Base-by-base conservation (phyloP, 164 flowering plant genomes). In the Saururus chinensis region DNA sequence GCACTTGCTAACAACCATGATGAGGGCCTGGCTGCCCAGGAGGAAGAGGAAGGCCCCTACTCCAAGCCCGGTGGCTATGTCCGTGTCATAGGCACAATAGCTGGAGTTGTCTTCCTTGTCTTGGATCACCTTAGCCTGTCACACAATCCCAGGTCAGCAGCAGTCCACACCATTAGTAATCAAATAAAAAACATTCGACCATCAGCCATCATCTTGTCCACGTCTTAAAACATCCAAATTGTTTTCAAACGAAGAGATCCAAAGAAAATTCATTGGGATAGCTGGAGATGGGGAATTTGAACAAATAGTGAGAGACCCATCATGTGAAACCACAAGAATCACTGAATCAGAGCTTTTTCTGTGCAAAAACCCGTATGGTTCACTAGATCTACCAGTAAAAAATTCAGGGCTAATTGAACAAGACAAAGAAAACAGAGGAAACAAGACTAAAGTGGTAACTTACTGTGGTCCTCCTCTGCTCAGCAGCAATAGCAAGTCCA, bases 81-180 rank as follows among this genome's bases (percentile, higher is more conserved):
- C 99, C 0, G 95, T 82, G 73, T 85, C 95, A 72, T 93, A 91
- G 26, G 74, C 75, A 63, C 97, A 91, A 68, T 79, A 82, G 61
- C 59, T 76, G 64, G 86, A 86, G 4, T 79, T 9, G 35, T 40
- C 13, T 0, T 79, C 82, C 2, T 30, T 2, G 59, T 85, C 93
- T 7, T 35, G 22, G 4, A 56, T 56, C 24, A 81, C 52, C 0
- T 35, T 64, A 16, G 87, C 96, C 96, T 89, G 87, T 59, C 9
- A 30, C n/a, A 52, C 40, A 60, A 66, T 14, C 45, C 60, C 60
- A 70, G 61, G 45, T 53, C 16, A 21, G 0, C 19, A 21, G 7
- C 14, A 9, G 7, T 40, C 30, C 23, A 20, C 35, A 41, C 14
- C 13, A 55, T 24, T 23, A 55, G 35, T 55, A 10, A 17, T 23